Percentiles rank a stretch among this genome's conserved stretches.
Conservation (phyloP, 2,329 filamentous ascomycete species). For the Drechslerella dactyloides region DNA sequence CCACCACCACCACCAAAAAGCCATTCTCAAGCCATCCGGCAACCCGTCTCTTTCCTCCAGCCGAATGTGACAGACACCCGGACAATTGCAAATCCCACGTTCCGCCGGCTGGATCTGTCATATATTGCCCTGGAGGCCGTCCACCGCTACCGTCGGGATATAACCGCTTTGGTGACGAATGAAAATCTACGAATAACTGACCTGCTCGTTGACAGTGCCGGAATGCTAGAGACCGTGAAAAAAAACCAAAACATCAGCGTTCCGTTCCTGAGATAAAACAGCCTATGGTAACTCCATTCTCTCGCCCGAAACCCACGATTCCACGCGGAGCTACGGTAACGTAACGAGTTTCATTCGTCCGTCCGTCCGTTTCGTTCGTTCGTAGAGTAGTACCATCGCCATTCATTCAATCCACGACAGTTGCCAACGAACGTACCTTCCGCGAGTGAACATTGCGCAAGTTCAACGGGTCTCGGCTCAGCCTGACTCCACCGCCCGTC, state of each 20-base stretch:
- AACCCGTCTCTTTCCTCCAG: not conserved
- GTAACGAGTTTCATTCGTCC: too few relatives aligned
- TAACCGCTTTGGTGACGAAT: too few relatives aligned
- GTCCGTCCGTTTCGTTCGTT: too few relatives aligned
- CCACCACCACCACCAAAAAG: not conserved
- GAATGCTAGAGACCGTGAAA: conserved; percentile 36
- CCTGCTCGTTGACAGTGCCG: conserved; percentile 45
- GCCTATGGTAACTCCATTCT: too few relatives aligned
- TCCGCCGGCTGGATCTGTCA: conserved; percentile 26
- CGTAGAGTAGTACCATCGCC: too few relatives aligned
- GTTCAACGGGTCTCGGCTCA: conserved; percentile 94
- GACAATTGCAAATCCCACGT: conserved; percentile 8
- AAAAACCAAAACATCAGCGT: conserved; percentile 26
- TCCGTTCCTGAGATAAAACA: conserved; percentile 38
- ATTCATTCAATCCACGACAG: too few relatives aligned
- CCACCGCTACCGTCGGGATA: conserved; percentile 13
- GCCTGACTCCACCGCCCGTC: conserved; percentile 77
- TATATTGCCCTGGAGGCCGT: not conserved
- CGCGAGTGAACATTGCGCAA: conserved; percentile 86
- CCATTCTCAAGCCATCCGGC: not conserved
- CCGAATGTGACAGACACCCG: not conserved
- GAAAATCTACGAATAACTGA: conserved; percentile 22
- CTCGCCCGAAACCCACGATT: conserved; percentile 13
- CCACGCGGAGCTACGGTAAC: too few relatives aligned
- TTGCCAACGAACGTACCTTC: conserved; percentile 68